phyloP scores from a whole-genome alignment of 371 early-diverging fungal genomes.

The Mortierella polycephala region DNA sequence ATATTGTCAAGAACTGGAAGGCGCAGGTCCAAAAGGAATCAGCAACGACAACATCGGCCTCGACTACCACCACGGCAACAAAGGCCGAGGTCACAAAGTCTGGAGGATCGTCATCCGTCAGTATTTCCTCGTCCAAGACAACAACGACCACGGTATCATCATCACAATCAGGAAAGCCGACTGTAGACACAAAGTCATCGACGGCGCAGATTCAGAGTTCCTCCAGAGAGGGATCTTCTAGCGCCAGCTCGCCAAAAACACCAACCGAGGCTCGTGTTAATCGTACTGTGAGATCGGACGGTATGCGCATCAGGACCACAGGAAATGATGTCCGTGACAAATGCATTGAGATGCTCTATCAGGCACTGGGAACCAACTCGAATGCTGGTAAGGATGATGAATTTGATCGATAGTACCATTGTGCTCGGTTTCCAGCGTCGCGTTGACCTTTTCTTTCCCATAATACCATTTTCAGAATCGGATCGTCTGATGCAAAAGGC shows the following conservation, averaged over 20 bases:
- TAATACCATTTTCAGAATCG: slow-evolving; percentile 59
- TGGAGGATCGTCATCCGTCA: slow-evolving; percentile 4
- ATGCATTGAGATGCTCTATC: slow-evolving; percentile 86
- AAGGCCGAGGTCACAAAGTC: slow-evolving; percentile 12
- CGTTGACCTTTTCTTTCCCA: background rate
- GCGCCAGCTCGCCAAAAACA: slow-evolving; percentile 51
- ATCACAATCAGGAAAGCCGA: slow-evolving; percentile 19
- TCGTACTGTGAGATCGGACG: slow-evolving; percentile 72
- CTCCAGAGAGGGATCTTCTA: slow-evolving; percentile 36
- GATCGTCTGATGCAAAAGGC: slow-evolving; percentile 72
- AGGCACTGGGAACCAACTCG: slow-evolving; percentile 79
- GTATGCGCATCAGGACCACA: slow-evolving; percentile 64
- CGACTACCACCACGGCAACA: slow-evolving; percentile 27
- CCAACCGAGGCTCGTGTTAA: slow-evolving; percentile 57
- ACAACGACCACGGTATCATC: slow-evolving; percentile 2
- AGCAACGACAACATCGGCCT: slow-evolving; percentile 24
- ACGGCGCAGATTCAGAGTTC: slow-evolving; percentile 16
- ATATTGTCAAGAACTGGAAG: slow-evolving; percentile 86
- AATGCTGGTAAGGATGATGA: slow-evolving; percentile 64
- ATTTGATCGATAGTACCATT: background rate
- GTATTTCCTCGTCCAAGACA: slow-evolving; percentile 10
- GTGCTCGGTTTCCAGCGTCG: background rate
- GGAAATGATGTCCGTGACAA: slow-evolving; percentile 85
- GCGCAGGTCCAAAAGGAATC: slow-evolving; percentile 65
- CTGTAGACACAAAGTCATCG: slow-evolving; percentile 28